Evolutionary conservation across 257 asterid genomes (phyloP), one percentile per base, ranked within the genome.

Genomic region (Fraxinus excelsior): DNA sequence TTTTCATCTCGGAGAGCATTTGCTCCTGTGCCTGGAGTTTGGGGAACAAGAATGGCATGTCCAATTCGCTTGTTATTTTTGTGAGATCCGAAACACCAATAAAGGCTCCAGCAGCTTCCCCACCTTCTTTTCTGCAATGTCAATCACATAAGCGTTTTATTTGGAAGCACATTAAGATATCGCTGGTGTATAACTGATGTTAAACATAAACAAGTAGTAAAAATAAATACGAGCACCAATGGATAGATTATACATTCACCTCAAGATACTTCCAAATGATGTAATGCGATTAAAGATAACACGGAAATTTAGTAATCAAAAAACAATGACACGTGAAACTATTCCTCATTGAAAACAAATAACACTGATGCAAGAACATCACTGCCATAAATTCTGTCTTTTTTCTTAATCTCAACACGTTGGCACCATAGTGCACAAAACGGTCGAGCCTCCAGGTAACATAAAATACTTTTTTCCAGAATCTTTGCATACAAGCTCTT

Each of bases 41-140:
- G 97, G n/a, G 97, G 92, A 75, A 83, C 87, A 81, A 91, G 84
- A 56, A 86, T 89, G 29, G 98, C 97, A 37, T 84, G 94, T 58
- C 95, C 96, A 6, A 94, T 88, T 75, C 99, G 88, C 71, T 84
- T 82, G 67, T 83, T 89, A 74, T 80, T 87, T 76, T 90, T 94
- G 70, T 81, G 85, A 16, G 88, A 84, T 65, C 97, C 94, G 68
- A 91, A 92, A 86, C 99, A 94, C 94, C 92, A 89, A 83, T 86
- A 86, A 73, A 88, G 82, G 84, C 96, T 87, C 92, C 86, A 92
- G 82, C 88, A 90, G 87, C 92, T 75, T 80, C 92, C 87, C 99
- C 97, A 94, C 81, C 96, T 85, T 81, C 90, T 82, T 88, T 91
- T 94, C 97, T 94, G 93, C 76, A 65, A 37, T 38, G 11, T 34